Base-by-base conservation (phyloP, 1,139 yeast genomes). In the Lodderomyces oxycetoniae region DNA sequence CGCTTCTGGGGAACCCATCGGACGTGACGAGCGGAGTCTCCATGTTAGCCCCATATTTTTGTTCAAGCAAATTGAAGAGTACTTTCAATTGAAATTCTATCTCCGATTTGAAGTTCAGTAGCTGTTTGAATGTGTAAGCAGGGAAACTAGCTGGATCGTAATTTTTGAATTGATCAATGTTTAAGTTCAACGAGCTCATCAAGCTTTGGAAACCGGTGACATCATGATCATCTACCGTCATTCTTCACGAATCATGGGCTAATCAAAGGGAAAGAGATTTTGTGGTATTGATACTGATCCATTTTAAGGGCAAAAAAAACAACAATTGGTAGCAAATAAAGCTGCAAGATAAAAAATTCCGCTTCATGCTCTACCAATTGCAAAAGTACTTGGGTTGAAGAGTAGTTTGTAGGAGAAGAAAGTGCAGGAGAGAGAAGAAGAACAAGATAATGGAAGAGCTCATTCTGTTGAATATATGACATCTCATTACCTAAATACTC, bases 1-100 rank as follows among this genome's bases (percentile, higher is more conserved):
- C 97, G 11, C 68, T 61, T 25, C 96, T 64, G 0, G 98, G 98
- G 46, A 74, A 91, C 24, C 96, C 96, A 48, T 89, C 95, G 0
- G 49, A 41, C 0, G 83, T 73, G 3, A 83, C 55, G 44, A 89
- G 59, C 0, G 78, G 66, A 0, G 93, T 79, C 13, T 69, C 56
- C 88, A 87, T 77, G 42, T 71, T 76, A 1, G 71, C 79, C 25
- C 63, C 58, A 39, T 59, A 61, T 27, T 55, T 51, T 28, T 49
- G 42, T 7, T 41, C 42, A n/a, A 68, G 48, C 12, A 63, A 41
- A 34, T 57, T 63, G 45, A 64, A 64, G 24, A 67, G 48, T 12
- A 45, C 31, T 11, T 47, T 40, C 26, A 68, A 47, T 42, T 64
- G 68, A 10, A 43, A 24, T 36, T 68, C 74, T 20, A 68, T 53